Evolutionary conservation across 768 basidiomycete genomes (phyloP).

Genomic region (Pleurotus djamor): DNA sequence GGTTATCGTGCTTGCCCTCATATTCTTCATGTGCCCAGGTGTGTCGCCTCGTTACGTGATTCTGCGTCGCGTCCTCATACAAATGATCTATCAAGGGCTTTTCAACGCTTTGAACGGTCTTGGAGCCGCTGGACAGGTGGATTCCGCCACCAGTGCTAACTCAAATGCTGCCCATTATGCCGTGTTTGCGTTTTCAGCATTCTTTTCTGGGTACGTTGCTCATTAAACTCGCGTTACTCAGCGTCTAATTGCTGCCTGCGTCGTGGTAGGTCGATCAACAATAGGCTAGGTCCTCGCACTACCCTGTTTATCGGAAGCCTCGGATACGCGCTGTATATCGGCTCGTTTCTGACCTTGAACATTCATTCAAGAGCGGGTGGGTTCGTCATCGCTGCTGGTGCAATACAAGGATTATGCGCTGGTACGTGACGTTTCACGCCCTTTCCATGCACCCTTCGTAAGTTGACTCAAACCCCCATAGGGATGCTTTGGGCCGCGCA

Average conservation of each 20-base stretch:
- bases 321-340: slow-evolving; percentile 77
- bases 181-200: slow-evolving; percentile 42
- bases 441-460: neutral
- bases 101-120: slow-evolving; percentile 82
- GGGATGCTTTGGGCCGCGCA: slow-evolving; percentile 80
- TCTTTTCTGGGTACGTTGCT: slow-evolving; percentile 29
- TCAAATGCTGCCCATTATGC: slow-evolving; percentile 67
- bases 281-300: slow-evolving; percentile 68
- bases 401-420: slow-evolving; percentile 71
- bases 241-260: neutral
- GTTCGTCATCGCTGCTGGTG: slow-evolving; percentile 73
- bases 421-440: slow-evolving; percentile 50
- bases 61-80: too few relatives aligned
- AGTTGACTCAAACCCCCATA: slow-evolving; percentile 12
- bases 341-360: slow-evolving; percentile 43
- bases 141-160: slow-evolving; percentile 64
- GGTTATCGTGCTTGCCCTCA: slow-evolving; percentile 64
- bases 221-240: neutral
- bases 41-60: slow-evolving; percentile 16
- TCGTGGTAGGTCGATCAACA: slow-evolving; percentile 40
- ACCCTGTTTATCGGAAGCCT: slow-evolving; percentile 74
- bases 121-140: slow-evolving; percentile 76
- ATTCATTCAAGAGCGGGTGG: slow-evolving; percentile 58
- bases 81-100: slow-evolving; percentile 43
- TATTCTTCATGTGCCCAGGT: slow-evolving; percentile 63